These are phyloP conservation scores for Alternaria ventricosa DNA, from an alignment of 2,329 filamentous ascomycete species.

Conservation along the genomic window DNA sequence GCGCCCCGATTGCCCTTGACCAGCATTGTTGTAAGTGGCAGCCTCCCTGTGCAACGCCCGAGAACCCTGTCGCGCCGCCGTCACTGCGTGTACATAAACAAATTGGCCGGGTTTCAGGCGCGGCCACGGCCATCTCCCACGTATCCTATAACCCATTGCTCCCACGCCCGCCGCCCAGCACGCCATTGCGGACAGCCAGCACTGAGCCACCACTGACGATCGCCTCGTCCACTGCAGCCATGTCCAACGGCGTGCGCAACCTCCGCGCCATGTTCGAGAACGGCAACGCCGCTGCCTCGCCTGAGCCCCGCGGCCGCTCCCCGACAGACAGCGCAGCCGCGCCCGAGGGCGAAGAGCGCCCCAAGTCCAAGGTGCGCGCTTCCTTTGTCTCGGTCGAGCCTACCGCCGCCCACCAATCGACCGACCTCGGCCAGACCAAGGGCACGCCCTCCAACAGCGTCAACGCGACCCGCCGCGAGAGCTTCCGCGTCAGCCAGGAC, in stretches of 20 bases:
- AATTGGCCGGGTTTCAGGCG: slow-evolving; percentile 30
- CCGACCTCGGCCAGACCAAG: slow-evolving; percentile 35
- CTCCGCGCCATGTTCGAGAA: slow-evolving; percentile 59
- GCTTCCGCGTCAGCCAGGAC: slow-evolving; percentile 52
- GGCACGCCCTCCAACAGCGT: slow-evolving; percentile 39
- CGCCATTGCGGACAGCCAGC: slow-evolving; percentile 16
- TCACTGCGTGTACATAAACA: slow-evolving; percentile 32
- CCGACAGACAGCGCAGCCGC: slow-evolving; percentile 43
- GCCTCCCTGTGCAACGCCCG: slow-evolving; percentile 8
- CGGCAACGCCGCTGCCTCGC: slow-evolving; percentile 41
- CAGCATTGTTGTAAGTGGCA: slow-evolving; percentile 29
- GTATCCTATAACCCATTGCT: slow-evolving; percentile 19
- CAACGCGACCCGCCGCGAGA: slow-evolving; percentile 46
- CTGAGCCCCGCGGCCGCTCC: slow-evolving; percentile 55
- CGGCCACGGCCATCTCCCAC: slow-evolving; percentile 35
- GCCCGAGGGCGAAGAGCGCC: slow-evolving; percentile 41
- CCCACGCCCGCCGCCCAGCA: slow-evolving; percentile 16
- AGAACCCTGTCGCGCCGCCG: slow-evolving; percentile 24
- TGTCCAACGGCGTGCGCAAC: slow-evolving; percentile 57
- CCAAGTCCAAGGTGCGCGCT: slow-evolving; percentile 54
- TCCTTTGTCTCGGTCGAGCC: slow-evolving; percentile 57
- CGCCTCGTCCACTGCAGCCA: slow-evolving; percentile 48
- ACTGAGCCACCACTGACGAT: slow-evolving; percentile 29
- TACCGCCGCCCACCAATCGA: slow-evolving; percentile 30
- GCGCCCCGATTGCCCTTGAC: background rate